A percentile compares a stretch with the other conserved stretches of the same genome.
Conservation (phyloP, 192 early-diverging fungal species). For the Lunasporangiospora selenospora region DNA sequence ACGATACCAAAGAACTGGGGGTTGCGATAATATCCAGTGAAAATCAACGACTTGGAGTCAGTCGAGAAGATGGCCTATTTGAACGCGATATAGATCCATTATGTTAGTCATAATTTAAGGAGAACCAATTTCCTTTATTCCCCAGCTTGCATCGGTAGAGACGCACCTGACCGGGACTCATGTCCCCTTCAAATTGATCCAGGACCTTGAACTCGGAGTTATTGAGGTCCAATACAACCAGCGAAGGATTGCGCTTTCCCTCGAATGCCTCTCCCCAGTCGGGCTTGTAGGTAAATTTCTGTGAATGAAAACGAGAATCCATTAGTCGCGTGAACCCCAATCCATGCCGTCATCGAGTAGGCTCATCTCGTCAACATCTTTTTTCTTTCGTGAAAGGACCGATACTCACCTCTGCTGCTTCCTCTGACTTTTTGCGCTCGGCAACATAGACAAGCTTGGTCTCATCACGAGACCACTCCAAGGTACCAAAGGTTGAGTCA, state of each 20-base stretch:
- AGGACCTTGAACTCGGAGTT: slow-evolving; percentile 44
- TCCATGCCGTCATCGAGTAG: too few species aligned
- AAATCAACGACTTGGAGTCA: slow-evolving; percentile 60
- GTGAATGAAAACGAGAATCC: background rate
- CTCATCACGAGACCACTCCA: slow-evolving; percentile 68
- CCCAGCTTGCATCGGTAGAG: background rate
- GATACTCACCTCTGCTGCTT: slow-evolving; percentile 37
- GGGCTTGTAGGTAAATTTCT: slow-evolving; percentile 57
- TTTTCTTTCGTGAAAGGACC: too few species aligned
- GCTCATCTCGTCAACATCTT: too few species aligned
- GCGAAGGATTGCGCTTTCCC: slow-evolving; percentile 61
- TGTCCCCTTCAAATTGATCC: slow-evolving; percentile 37
- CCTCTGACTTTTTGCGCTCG: slow-evolving; percentile 64
- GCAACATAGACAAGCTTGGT: slow-evolving; percentile 69
- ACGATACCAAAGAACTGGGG: slow-evolving; percentile 67
- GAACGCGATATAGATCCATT: too few species aligned
- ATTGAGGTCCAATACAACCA: slow-evolving; percentile 62
- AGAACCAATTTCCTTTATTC: too few species aligned
- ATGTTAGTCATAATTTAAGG: too few species aligned
- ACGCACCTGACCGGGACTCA: slow-evolving; percentile 48
- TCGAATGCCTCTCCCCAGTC: slow-evolving; percentile 78
- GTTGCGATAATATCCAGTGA: slow-evolving; percentile 67
- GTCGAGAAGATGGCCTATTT: slow-evolving; percentile 56
- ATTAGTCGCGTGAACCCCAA: too few species aligned
- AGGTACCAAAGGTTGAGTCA: slow-evolving; percentile 68